Conservation (phyloP, 1,139 yeast species). For the Kodamaea suecica region DNA sequence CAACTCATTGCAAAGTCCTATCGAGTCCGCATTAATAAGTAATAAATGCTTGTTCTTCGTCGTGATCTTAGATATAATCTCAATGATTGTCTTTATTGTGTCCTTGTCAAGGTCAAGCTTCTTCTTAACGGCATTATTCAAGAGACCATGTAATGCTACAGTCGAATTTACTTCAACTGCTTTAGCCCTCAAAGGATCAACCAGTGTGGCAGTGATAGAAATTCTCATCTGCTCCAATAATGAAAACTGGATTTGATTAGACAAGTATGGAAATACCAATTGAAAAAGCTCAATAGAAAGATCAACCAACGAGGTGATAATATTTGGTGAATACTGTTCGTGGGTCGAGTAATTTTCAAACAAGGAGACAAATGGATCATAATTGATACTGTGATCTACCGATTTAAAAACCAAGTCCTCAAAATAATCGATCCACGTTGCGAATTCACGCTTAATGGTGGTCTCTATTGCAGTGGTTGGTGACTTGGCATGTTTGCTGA, state of each 20-base stretch:
- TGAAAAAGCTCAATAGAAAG: slow-evolving; percentile 75
- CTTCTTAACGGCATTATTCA: slow-evolving; percentile 33
- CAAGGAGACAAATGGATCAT: slow-evolving; percentile 35
- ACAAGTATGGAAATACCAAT: slow-evolving; percentile 64
- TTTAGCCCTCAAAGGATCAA: slow-evolving; percentile 34
- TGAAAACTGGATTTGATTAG: slow-evolving; percentile 82
- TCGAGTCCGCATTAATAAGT: slow-evolving; percentile 58
- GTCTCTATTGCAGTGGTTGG: slow-evolving; percentile 2
- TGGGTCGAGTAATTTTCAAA: slow-evolving; percentile 26
- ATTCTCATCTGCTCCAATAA: slow-evolving; percentile 74
- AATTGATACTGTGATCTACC: slow-evolving; percentile 28
- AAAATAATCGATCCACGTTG: slow-evolving; percentile 34
- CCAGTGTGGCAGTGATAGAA: slow-evolving; percentile 33
- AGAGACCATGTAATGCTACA: slow-evolving; percentile 59
- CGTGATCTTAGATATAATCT: slow-evolving; percentile 53
- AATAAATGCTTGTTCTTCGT: slow-evolving; percentile 38
- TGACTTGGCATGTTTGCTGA: slow-evolving; percentile 1
- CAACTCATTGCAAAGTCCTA: slow-evolving; percentile 58
- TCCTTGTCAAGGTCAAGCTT: slow-evolving; percentile 37
- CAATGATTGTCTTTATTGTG: slow-evolving; percentile 51
- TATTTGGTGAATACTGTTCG: slow-evolving; percentile 26
- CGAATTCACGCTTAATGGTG: slow-evolving; percentile 5
- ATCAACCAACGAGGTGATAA: slow-evolving; percentile 64
- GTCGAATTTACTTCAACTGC: slow-evolving; percentile 63
- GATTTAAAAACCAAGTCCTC: slow-evolving; percentile 26